Conservation (phyloP, 768 basidiomycete genomes). For the Hygrocybe punicea region DNA sequence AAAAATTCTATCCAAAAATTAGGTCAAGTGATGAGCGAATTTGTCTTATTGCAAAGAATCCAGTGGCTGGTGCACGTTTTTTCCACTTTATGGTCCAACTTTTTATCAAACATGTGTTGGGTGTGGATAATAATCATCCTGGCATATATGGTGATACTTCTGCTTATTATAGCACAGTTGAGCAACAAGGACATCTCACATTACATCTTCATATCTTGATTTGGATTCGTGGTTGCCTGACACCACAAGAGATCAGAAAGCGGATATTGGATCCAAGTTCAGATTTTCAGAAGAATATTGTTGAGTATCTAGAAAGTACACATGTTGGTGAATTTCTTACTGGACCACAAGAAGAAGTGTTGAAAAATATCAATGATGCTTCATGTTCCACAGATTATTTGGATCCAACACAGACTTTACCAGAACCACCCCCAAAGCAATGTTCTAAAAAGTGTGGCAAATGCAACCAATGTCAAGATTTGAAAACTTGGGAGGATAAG, state of each 20-base stretch:
- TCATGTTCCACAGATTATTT: slow-evolving; percentile 4
- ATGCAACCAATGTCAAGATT: slow-evolving; percentile 6
- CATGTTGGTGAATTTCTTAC: slow-evolving; percentile 30
- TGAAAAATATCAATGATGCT: slow-evolving; percentile 1
- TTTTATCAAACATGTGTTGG: slow-evolving; percentile 27
- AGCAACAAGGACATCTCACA: slow-evolving; percentile 36
- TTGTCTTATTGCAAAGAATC: slow-evolving; percentile 26
- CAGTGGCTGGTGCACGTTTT: slow-evolving; percentile 28
- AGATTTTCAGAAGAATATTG: slow-evolving; percentile 18
- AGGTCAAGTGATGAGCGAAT: slow-evolving; percentile 6
- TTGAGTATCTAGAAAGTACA: slow-evolving; percentile 23
- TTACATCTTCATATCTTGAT: slow-evolving; percentile 40
- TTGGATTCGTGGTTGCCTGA: slow-evolving; percentile 31
- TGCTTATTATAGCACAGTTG: slow-evolving; percentile 33
- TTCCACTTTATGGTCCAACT: slow-evolving; percentile 23
- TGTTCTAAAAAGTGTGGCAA: slow-evolving; percentile 11
- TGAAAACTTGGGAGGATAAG: slow-evolving; percentile 17
- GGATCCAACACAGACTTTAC: slow-evolving; percentile 24
- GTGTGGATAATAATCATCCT: slow-evolving; percentile 11
- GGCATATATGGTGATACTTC: slow-evolving; percentile 30
- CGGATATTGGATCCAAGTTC: slow-evolving; percentile 18
- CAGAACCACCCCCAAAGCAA: slow-evolving; percentile 15
- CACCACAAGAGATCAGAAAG: slow-evolving; percentile 35
- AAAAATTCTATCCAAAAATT: slow-evolving; percentile 13
- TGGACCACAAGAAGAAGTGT: slow-evolving; percentile 24